A percentile compares a stretch with the other conserved stretches of the same genome.
These are phyloP conservation scores for Stagonosporopsis cucurbitacearum DNA, from an alignment of 2,329 filamentous ascomycete species.

Conservation along the genomic window DNA sequence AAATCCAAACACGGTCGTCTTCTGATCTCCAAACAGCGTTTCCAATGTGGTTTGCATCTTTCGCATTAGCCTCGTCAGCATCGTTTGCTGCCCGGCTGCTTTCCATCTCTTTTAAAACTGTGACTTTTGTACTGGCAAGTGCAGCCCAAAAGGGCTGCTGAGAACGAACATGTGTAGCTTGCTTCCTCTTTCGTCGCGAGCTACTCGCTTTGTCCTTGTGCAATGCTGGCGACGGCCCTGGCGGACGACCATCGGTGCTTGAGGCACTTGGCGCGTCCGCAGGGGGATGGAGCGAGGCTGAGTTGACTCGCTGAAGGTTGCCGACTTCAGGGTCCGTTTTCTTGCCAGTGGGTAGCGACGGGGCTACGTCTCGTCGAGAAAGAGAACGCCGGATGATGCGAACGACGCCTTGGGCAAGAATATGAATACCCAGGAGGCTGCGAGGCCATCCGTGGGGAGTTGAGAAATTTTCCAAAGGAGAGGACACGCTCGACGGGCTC, in stretches of 20 bases:
- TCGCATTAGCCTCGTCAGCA: conserved; percentile 75
- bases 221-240: conserved; percentile 57
- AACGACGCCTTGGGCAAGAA: conserved; percentile 74
- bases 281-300: conserved; percentile 52
- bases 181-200: conserved; percentile 87
- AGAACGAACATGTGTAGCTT: conserved; percentile 87
- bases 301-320: conserved; percentile 43
- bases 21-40: conserved; percentile 75
- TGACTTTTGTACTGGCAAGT: conserved; percentile 93
- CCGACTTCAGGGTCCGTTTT: conserved; percentile 67
- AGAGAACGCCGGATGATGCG: conserved; percentile 66
- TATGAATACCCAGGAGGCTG: conserved; percentile 75
- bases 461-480: conserved; percentile 45
- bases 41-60: conserved; percentile 77
- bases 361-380: conserved; percentile 45
- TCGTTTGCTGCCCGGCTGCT: conserved; percentile 78
- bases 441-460: conserved; percentile 69
- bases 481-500: conserved; percentile 47
- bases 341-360: conserved; percentile 46
- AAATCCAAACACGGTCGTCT: conserved; percentile 79
- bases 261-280: conserved; percentile 56
- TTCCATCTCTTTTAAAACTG: conserved; percentile 81
- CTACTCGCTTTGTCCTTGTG: conserved; percentile 66
- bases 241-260: conserved; percentile 58
- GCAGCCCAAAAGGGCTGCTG: conserved; percentile 94